Base-by-base conservation (phyloP, 345 rosid species). In the Syzygium oleosum region DNA sequence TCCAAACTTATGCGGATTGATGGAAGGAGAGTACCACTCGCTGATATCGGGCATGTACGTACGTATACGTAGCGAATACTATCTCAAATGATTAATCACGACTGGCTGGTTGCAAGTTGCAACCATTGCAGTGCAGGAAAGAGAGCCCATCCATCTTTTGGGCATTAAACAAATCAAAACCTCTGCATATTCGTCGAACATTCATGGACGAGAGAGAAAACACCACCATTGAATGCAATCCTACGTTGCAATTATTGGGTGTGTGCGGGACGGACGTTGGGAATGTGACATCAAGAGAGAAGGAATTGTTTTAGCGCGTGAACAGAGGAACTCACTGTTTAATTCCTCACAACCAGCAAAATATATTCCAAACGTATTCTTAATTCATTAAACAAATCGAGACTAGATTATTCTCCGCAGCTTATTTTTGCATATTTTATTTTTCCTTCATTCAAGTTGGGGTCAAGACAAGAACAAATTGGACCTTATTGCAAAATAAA, bases 221-320 rank as follows among this genome's bases (percentile, higher is more conserved):
- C 89, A 14, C 89, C 31, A 59, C 87, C 88, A 54, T 46, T 31
- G 87, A 78, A 11, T 84, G 61, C 79, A 87, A 52, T 77, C 68
- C 79, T 85, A 27, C 27, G 85, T 85, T 85, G 90, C 92, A 93
- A 90, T 91, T 90, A 91, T 90, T 90, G 92, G 58, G 58, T 88
- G 58, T 3, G 55, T 84, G 86, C 31, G 61, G 86, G 86, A 86
- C 89, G 90, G 87, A 87, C 84, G 86, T 22, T 85, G 54, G 83
- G 63, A 77, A 27, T 58, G 85, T 41, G 88, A 89, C 90, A 89
- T 34, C 61, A 87, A 86, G 38, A n/a, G 85, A 2, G 61, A 15
- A 55, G 58, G 85, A 79, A 89, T 85, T 88, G 61, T 68, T 87
- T 73, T 65, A 4, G 54, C 25, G 88, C 22, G 23, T 53, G 85